These are phyloP conservation scores for Lachnellula hyalina DNA, from an alignment of 2,329 filamentous ascomycete genomes.

Conservation along the genomic window DNA sequence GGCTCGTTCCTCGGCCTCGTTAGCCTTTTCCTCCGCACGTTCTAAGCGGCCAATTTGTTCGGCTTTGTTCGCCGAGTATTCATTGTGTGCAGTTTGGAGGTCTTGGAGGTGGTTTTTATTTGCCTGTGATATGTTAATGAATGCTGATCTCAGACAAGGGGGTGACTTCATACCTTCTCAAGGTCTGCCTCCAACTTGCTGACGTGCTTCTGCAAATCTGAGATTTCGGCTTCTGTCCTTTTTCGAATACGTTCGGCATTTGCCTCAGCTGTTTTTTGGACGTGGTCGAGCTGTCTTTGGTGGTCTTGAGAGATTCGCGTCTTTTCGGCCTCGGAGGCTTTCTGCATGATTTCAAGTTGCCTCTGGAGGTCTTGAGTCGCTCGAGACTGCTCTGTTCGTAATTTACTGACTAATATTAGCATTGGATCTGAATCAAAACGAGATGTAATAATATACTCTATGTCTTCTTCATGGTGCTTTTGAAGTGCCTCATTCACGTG, in stretches of 20 bases:
- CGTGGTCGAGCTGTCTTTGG: slow-evolving; percentile 42
- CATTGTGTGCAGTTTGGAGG: slow-evolving; percentile 49
- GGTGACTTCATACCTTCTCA: slow-evolving; percentile 44
- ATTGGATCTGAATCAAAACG: neutral
- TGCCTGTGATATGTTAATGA: slow-evolving; percentile 38
- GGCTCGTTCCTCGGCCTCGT: slow-evolving; percentile 28
- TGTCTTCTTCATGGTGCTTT: slow-evolving; percentile 61
- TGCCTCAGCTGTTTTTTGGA: slow-evolving; percentile 43
- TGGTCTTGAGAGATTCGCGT: slow-evolving; percentile 24
- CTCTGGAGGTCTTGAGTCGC: slow-evolving; percentile 30
- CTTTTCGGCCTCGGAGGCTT: slow-evolving; percentile 40
- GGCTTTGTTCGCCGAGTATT: slow-evolving; percentile 39
- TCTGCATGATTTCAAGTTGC: slow-evolving; percentile 42
- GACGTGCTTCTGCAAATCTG: slow-evolving; percentile 57
- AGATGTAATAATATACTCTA: slow-evolving; percentile 41
- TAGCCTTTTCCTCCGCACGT: slow-evolving; percentile 41
- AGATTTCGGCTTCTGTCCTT: slow-evolving; percentile 53
- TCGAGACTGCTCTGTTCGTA: slow-evolving; percentile 30
- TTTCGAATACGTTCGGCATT: slow-evolving; percentile 46
- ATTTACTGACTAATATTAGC: slow-evolving; percentile 26
- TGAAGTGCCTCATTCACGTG: slow-evolving; percentile 64
- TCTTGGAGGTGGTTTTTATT: slow-evolving; percentile 57
- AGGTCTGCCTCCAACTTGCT: slow-evolving; percentile 57
- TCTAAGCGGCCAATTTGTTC: slow-evolving; percentile 23
- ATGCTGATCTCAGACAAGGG: neutral